Evolutionary conservation across 2,329 filamentous ascomycete genomes (phyloP).

Genomic region (Capronia epimyces): DNA sequence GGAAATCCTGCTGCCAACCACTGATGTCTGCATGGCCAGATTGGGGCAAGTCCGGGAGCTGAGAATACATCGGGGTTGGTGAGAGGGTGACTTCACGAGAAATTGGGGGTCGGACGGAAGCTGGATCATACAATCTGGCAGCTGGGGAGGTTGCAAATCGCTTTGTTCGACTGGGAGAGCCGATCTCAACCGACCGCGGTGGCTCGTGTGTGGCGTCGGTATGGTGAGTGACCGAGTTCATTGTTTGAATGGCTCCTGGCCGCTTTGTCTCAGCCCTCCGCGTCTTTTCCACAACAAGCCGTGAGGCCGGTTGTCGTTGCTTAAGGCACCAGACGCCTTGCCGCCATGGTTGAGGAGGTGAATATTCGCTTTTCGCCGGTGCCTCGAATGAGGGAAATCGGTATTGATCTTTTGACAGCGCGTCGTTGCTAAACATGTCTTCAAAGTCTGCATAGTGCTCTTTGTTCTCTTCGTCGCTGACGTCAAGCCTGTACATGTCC

Average conservation of each 20-base stretch:
- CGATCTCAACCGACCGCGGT: slow-evolving; percentile 11
- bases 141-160: slow-evolving; percentile 29
- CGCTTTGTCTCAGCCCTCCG: slow-evolving; percentile 22
- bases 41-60: slow-evolving; percentile 39
- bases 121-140: slow-evolving; percentile 27
- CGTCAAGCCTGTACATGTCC: slow-evolving; percentile 48
- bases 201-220: slow-evolving; percentile 27
- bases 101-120: slow-evolving; percentile 7
- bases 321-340: slow-evolving; percentile 49
- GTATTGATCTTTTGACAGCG: slow-evolving; percentile 49
- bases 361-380: slow-evolving; percentile 40
- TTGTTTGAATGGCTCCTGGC: slow-evolving; percentile 33
- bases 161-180: slow-evolving; percentile 24
- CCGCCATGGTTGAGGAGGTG: slow-evolving; percentile 49
- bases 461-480: slow-evolving; percentile 45
- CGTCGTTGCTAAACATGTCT: slow-evolving; percentile 48
- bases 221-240: slow-evolving; percentile 29
- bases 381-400: slow-evolving; percentile 47
- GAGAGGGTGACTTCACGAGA: slow-evolving; percentile 38
- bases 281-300: slow-evolving; percentile 34
- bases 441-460: slow-evolving; percentile 45
- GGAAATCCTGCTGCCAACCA: slow-evolving; percentile 50
- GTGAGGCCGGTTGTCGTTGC: slow-evolving; percentile 44
- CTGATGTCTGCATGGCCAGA: slow-evolving; percentile 39
- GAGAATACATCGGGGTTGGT: slow-evolving; percentile 52